Evolutionary conservation across 164 flowering plant genomes (phyloP).

Genomic region (Stephania yunnanensis): DNA sequence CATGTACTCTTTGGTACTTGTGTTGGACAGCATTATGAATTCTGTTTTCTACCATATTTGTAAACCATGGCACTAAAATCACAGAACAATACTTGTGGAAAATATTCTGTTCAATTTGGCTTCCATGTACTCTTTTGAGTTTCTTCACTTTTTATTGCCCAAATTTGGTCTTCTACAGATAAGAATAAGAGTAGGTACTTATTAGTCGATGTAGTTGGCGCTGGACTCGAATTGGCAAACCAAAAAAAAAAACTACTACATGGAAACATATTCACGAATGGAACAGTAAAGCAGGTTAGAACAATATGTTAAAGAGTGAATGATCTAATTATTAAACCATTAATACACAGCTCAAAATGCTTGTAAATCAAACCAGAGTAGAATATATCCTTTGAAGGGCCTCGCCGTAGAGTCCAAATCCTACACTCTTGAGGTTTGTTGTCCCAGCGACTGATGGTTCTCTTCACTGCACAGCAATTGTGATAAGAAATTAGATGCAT

Average conservation of each 20-base stretch:
- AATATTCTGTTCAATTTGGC: not conserved
- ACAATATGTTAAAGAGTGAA: not conserved
- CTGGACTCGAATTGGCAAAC: no score
- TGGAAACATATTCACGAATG: no score
- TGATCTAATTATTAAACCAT: not conserved
- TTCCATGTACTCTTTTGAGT: not conserved
- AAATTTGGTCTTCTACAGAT: not conserved
- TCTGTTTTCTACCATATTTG: constrained; percentile 34
- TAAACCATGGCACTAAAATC: constrained; percentile 15
- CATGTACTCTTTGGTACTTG: constrained; percentile 36
- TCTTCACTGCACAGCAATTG: not conserved
- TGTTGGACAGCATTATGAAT: constrained; percentile 32
- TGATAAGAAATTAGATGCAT: not conserved
- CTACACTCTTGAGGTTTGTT: not conserved
- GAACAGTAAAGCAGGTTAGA: not conserved
- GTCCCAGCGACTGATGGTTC: not conserved
- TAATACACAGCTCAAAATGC: not conserved
- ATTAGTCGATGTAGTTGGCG: no score
- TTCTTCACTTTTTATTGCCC: not conserved
- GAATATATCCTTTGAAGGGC: not conserved
- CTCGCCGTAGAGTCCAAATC: not conserved
- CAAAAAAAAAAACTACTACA: no score
- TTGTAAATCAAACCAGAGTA: not conserved
- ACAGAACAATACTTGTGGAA: no score
- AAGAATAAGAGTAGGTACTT: not conserved